These are phyloP conservation scores for Podila verticillata DNA, from an alignment of 192 early-diverging fungal genomes.

Conservation along the genomic window DNA sequence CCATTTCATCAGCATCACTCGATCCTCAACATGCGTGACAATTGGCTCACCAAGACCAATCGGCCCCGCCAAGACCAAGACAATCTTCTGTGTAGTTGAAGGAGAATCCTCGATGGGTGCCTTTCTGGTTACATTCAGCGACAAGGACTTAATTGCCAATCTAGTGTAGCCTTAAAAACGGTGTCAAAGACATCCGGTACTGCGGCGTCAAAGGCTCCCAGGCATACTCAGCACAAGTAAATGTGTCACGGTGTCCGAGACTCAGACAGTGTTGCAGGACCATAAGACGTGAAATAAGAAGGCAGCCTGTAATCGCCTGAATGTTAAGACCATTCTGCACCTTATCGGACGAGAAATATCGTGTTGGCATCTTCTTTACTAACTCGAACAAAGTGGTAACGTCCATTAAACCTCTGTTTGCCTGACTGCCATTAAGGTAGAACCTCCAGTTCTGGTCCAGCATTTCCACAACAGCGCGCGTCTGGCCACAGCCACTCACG, in stretches of 20 bases:
- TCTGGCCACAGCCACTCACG: conserved; percentile 44
- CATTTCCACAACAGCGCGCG: conserved; percentile 49
- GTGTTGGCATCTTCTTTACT: conserved; percentile 20
- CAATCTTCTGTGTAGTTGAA: no score
- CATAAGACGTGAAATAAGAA: conserved; percentile 40
- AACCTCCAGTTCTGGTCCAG: conserved; percentile 39
- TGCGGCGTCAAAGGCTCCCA: conserved; percentile 36
- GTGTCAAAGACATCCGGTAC: conserved; percentile 41
- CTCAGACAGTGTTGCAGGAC: conserved; percentile 43
- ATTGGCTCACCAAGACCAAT: no score
- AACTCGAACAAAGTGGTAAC: conserved; percentile 33
- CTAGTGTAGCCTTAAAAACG: conserved; percentile 33
- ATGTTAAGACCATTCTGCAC: conserved; percentile 48
- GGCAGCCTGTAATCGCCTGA: conserved; percentile 29
- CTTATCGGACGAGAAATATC: conserved; percentile 40
- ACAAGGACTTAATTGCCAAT: no score
- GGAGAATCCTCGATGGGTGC: no score
- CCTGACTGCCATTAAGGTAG: conserved; percentile 47
- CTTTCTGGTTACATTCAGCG: no score
- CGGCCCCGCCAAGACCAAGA: no score
- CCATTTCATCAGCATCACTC: no score
- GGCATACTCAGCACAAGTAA: conserved; percentile 50
- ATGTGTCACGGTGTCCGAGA: conserved; percentile 32
- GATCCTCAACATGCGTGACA: no score
- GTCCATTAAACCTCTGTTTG: conserved; percentile 39